Percentiles rank a stretch among this genome's conserved stretches.
Evolutionary conservation across 306 rosid species (phyloP).

Genomic region (Luffa acutangula): DNA sequence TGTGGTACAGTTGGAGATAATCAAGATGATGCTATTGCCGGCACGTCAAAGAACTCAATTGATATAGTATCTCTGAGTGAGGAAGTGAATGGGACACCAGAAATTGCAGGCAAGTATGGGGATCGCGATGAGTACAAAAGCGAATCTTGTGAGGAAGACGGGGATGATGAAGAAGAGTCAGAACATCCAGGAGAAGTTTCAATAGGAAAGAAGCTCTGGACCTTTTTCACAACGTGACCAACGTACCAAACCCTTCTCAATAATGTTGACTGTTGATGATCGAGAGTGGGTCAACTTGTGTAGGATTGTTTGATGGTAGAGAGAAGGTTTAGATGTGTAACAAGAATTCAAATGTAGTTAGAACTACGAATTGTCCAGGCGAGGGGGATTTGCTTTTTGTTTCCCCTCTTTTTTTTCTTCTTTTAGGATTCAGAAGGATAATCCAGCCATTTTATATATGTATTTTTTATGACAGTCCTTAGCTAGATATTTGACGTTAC

Average conservation of each 20-base stretch:
- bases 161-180: constrained; percentile 34
- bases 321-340: constrained; percentile 42
- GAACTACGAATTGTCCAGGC: constrained; percentile 28
- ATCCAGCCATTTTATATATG: constrained; percentile 11
- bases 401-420: constrained; percentile 16
- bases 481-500: constrained; percentile 42
- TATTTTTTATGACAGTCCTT: constrained; percentile 21
- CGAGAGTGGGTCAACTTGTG: constrained; percentile 17
- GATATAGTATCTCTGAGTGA: constrained; percentile 48
- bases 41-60: constrained; percentile 14
- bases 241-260: constrained; percentile 4
- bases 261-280: constrained; percentile 20
- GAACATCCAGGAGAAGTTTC: constrained; percentile 76
- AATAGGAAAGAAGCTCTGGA: constrained; percentile 83
- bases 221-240: constrained; percentile 60
- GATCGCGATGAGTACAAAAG: constrained; percentile 30
- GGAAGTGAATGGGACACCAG: constrained; percentile 77
- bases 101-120: constrained; percentile 25
- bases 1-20: constrained; percentile 29
- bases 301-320: constrained; percentile 33
- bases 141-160: constrained; percentile 40
- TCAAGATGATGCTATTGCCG: constrained; percentile 35
- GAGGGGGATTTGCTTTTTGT: constrained; percentile 39
- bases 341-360: constrained; percentile 39
- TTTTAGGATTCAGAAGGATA: constrained; percentile 23